A percentile compares a stretch with the other conserved stretches of the same genome.
Evolutionary conservation across 805 yeast genomes (phyloP).

Genomic region (Kodamaea neixiangensis): DNA sequence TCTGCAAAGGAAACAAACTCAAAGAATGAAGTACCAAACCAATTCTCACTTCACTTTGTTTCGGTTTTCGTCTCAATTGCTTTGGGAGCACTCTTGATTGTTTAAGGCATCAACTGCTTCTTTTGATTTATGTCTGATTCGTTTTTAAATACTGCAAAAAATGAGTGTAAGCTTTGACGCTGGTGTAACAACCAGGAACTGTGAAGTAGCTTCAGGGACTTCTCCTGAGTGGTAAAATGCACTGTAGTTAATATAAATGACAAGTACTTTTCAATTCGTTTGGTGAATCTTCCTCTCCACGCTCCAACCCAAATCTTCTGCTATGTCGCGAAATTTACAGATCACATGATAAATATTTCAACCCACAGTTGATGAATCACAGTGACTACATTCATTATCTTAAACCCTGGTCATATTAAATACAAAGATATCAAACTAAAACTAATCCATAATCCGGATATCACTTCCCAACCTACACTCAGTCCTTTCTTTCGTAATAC

Average conservation of each 20-base stretch:
- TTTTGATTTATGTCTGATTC: too few relatives aligned
- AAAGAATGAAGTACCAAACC: not conserved
- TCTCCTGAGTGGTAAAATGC: too few relatives aligned
- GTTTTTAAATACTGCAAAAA: not conserved
- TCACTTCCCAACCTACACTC: not conserved
- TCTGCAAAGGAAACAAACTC: not conserved
- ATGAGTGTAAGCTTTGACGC: not conserved
- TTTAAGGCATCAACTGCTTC: not conserved
- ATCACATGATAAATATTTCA: too few relatives aligned
- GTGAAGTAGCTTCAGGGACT: too few relatives aligned
- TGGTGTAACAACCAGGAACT: too few relatives aligned
- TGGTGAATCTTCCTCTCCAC: too few relatives aligned
- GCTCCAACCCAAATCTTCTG: too few relatives aligned
- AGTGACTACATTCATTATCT: not conserved
- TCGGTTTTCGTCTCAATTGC: not conserved
- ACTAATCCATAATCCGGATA: not conserved
- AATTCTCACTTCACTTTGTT: not conserved
- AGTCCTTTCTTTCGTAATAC: slow-evolving; percentile 9
- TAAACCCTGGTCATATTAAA: not conserved
- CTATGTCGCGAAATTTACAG: too few relatives aligned
- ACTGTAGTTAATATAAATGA: too few relatives aligned
- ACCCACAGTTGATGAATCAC: too few relatives aligned
- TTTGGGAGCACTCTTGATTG: not conserved
- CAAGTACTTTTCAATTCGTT: too few relatives aligned
- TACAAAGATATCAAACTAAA: not conserved